Evolutionary conservation across 805 yeast species (phyloP), one percentile per base, ranked within the genome.

Genomic region (Candida alai): DNA sequence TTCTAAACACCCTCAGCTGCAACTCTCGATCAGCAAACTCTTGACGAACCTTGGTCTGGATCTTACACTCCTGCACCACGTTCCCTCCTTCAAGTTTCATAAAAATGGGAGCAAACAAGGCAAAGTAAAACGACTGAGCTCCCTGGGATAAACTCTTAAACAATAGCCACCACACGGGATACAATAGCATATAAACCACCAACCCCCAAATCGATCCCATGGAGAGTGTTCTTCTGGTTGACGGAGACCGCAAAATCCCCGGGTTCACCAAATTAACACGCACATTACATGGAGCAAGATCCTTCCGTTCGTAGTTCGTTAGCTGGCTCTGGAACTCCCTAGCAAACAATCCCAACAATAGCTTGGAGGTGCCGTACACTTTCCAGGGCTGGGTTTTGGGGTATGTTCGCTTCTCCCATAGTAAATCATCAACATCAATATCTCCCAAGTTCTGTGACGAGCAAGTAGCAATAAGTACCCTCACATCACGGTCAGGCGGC

Each of bases 401-500:
- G 52, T 85, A 90, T 35, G 74, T 53, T 24, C 62, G 68, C 2
- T 59, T 43, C 36, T 71, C 72, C 80, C 84, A 82, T 33, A 85
- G 65, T 15, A 88, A 68, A 39, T 65, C 71, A 50, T 83, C 87
- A 3, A 74, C 26, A 38, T 82, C 80, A 12, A 90, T 51, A 10
- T 70, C 70, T 2, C 85, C 97, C 58, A 84, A 51, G 2, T 86
- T 75, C 43, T 86, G 93, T 8, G 87, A 65, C 41, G 84, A 61
- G 58, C 98, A 93, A 1, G 87, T 73, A 0, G 89, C 74, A n/a
- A 87, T 45, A 3, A 93, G 54, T 4, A 93, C 75, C 28, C 97
- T 67, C 2, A 93, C 96, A 51, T 89, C 97, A 44, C 99, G 72
- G 58, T 89, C 97, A 0, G 96, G 86, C 2, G 97, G 94, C 61